Conservation (phyloP, 352 stramenopile genomes). For the Globisporangium lucens region DNA sequence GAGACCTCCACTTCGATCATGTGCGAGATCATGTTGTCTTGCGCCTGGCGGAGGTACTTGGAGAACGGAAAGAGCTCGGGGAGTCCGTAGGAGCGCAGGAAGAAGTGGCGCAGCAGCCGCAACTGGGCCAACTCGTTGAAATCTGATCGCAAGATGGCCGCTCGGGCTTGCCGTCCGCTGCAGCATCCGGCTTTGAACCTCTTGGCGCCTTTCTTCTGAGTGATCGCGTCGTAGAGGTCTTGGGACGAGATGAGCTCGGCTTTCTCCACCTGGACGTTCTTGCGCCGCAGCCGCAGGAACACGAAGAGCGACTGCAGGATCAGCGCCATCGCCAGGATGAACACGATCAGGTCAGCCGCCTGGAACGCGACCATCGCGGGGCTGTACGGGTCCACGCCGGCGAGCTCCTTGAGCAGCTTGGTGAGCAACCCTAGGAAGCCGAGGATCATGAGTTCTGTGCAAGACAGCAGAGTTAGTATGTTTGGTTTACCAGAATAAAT, state of each 20-base stretch:
- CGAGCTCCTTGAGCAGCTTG: slow-evolving; percentile 46
- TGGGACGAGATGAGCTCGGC: slow-evolving; percentile 43
- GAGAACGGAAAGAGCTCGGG: slow-evolving; percentile 62
- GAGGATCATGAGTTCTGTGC: slow-evolving; percentile 52
- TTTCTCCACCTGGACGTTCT: slow-evolving; percentile 35
- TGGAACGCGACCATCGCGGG: slow-evolving; percentile 47
- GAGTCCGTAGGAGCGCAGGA: slow-evolving; percentile 37
- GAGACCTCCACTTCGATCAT: slow-evolving; percentile 76
- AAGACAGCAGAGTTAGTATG: no score
- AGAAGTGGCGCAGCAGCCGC: slow-evolving; percentile 43
- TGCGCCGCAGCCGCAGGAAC: slow-evolving; percentile 38
- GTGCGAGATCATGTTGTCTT: slow-evolving; percentile 75
- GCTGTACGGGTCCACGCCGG: slow-evolving; percentile 23
- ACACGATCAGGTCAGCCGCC: slow-evolving; percentile 49
- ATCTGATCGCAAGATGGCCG: slow-evolving; percentile 1
- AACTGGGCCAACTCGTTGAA: slow-evolving; percentile 25
- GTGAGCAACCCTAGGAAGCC: slow-evolving; percentile 47
- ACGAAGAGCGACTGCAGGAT: slow-evolving; percentile 51
- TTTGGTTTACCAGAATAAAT: no score
- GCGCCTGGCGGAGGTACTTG: slow-evolving; percentile 70
- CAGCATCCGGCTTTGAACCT: background rate
- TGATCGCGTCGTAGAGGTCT: slow-evolving; percentile 30
- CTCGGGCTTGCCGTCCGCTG: background rate
- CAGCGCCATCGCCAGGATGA: slow-evolving; percentile 50
- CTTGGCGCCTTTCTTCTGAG: background rate